phyloP scores from a whole-genome alignment of 2,329 filamentous ascomycete species.

The Alternaria arbusti region DNA sequence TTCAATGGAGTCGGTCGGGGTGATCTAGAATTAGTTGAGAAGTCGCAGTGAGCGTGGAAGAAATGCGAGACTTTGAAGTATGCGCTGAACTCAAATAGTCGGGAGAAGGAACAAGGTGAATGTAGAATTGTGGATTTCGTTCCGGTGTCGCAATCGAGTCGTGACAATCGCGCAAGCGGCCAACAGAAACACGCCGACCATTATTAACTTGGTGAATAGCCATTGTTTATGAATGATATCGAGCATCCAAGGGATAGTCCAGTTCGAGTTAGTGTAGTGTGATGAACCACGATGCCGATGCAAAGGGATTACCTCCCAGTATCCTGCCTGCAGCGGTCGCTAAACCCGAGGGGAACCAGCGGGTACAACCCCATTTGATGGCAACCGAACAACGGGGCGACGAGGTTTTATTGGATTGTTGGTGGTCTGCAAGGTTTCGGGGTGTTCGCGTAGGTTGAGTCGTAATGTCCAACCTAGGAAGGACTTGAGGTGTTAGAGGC shows the following conservation, averaged over 20 bases:
- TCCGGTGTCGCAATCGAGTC: not conserved
- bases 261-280: not conserved
- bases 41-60: not conserved
- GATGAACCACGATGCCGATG: not conserved
- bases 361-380: not conserved
- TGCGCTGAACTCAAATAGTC: not conserved
- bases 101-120: not conserved
- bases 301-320: not conserved
- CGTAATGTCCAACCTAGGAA: not conserved
- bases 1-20: not conserved
- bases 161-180: not conserved
- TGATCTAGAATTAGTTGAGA: not conserved
- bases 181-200: not conserved
- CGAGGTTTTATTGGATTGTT: not conserved
- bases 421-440: not conserved
- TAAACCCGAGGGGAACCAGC: not conserved
- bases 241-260: not conserved
- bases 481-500: not conserved
- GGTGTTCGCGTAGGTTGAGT: not conserved
- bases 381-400: not conserved
- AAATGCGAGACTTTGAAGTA: not conserved
- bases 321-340: not conserved
- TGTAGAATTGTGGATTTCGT: not conserved
- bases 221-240: not conserved
- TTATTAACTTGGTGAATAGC: not conserved